Evolutionary conservation across 495 filamentous ascomycete genomes (phyloP).

Genomic region (Cladorrhinum samala): DNA sequence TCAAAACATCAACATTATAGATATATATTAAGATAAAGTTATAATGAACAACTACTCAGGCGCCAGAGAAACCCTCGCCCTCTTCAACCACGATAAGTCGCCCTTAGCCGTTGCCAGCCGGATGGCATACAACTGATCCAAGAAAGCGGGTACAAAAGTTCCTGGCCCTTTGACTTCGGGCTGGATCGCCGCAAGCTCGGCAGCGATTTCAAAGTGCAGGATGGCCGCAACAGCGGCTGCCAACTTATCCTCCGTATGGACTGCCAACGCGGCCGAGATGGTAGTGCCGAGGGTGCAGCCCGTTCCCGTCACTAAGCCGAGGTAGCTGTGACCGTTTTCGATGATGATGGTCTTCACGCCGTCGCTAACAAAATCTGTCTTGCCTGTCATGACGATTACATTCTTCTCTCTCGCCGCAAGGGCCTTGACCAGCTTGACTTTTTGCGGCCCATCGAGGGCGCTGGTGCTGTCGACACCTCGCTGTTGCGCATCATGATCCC

Average conservation of each 20-base stretch:
- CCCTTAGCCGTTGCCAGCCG: conserved; percentile 41
- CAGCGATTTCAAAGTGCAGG: conserved; percentile 78
- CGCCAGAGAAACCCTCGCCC: conserved; percentile 48
- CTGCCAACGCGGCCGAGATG: conserved; percentile 67
- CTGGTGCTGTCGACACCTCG: conserved; percentile 80
- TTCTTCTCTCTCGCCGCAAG: conserved; percentile 63
- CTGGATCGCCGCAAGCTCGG: conserved; percentile 61
- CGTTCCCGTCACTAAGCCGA: conserved; percentile 80
- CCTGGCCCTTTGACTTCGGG: conserved; percentile 69
- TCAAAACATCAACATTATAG: too few relatives aligned
- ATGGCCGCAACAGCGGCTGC: conserved; percentile 61
- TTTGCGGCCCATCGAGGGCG: conserved; percentile 45
- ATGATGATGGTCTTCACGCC: conserved; percentile 60
- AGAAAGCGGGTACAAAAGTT: conserved; percentile 79
- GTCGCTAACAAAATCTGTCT: conserved; percentile 72
- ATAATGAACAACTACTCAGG: not conserved
- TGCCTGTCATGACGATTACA: conserved; percentile 81
- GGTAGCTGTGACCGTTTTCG: conserved; percentile 68
- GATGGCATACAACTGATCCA: conserved; percentile 61
- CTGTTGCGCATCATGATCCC: conserved; percentile 52
- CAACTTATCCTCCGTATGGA: conserved; percentile 54
- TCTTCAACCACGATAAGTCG: conserved; percentile 49
- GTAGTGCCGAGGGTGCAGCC: conserved; percentile 83
- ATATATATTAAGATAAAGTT: too few relatives aligned
- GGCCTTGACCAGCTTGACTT: conserved; percentile 53